A percentile compares a stretch with the other conserved stretches of the same genome.
These are phyloP conservation scores for Dispira simplex DNA, from an alignment of 192 early-diverging fungal species.

Conservation along the genomic window DNA sequence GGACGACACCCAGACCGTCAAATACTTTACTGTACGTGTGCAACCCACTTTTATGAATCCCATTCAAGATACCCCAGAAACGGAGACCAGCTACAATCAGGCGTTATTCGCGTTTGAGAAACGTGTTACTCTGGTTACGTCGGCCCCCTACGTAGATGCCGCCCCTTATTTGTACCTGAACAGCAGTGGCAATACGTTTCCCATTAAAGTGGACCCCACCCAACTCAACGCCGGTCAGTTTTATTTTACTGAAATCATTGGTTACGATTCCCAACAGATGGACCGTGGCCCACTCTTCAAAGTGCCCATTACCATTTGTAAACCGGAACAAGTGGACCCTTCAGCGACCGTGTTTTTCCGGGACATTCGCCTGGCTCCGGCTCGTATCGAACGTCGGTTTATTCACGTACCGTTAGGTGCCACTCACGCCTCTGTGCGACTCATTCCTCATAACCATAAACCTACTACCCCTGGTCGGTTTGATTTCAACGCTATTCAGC, in stretches of 20 bases:
- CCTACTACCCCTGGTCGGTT: constrained; percentile 43
- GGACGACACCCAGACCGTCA: constrained; percentile 46
- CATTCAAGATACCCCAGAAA: constrained; percentile 38
- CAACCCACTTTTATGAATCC: constrained; percentile 16
- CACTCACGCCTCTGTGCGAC: constrained; percentile 44
- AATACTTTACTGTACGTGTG: constrained; percentile 30
- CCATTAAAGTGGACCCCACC: constrained; percentile 63
- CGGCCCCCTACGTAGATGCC: constrained; percentile 58
- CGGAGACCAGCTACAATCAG: constrained; percentile 35
- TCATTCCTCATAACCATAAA: constrained; percentile 19
- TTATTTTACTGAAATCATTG: constrained; percentile 62
- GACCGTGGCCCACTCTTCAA: constrained; percentile 68
- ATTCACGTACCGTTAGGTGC: constrained; percentile 69
- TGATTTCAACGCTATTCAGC: constrained; percentile 55
- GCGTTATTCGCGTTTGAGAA: constrained; percentile 63
- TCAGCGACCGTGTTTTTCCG: constrained; percentile 35
- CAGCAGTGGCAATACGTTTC: constrained; percentile 45
- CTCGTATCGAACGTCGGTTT: constrained; percentile 65
- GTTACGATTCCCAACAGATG: constrained; percentile 55
- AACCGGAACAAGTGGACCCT: constrained; percentile 38
- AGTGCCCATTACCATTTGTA: constrained; percentile 80
- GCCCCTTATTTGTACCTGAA: constrained; percentile 61
- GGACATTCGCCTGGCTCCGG: constrained; percentile 48
- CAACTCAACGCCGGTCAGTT: constrained; percentile 55
- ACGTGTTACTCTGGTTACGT: constrained; percentile 49